phyloP scores from a whole-genome alignment of 2,329 filamentous ascomycete species.

The Fulvia fulva region DNA sequence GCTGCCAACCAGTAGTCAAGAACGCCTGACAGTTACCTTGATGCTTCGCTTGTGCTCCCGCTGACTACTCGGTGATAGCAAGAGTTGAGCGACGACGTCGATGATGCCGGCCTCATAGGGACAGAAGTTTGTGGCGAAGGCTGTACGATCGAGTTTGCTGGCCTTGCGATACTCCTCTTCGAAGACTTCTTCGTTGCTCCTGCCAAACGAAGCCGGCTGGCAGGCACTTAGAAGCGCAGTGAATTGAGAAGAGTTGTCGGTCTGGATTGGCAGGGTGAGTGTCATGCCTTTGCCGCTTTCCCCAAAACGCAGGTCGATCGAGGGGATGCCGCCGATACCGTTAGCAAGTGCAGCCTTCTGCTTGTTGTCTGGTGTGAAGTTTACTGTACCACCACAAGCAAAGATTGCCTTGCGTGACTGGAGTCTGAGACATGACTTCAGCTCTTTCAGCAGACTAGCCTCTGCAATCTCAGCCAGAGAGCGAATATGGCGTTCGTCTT shows the following conservation, averaged over 20 bases:
- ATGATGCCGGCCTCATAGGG: slow-evolving; percentile 45
- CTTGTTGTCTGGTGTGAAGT: too few species aligned
- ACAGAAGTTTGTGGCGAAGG: slow-evolving; percentile 36
- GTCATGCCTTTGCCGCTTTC: slow-evolving; percentile 1
- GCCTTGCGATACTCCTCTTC: slow-evolving; percentile 54
- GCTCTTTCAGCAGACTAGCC: too few species aligned
- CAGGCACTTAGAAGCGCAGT: slow-evolving; percentile 15
- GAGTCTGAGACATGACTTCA: too few species aligned
- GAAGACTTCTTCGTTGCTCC: slow-evolving; percentile 42
- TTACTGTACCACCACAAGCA: too few species aligned
- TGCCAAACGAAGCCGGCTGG: slow-evolving; percentile 49
- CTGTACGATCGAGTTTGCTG: slow-evolving; percentile 43
- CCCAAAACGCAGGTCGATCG: neutral
- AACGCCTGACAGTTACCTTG: too few species aligned
- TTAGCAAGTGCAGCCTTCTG: too few species aligned
- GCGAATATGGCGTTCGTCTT: too few species aligned
- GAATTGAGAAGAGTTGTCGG: neutral
- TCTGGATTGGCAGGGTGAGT: neutral
- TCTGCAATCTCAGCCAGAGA: too few species aligned
- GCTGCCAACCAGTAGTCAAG: too few species aligned
- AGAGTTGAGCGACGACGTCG: slow-evolving; percentile 44
- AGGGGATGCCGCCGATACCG: too few species aligned
- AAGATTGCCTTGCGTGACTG: too few species aligned
- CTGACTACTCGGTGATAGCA: slow-evolving; percentile 39
- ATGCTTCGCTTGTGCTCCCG: too few species aligned